Evolutionary conservation across 2,329 filamentous ascomycete genomes (phyloP).

Genomic region (Canariomyces notabilis): DNA sequence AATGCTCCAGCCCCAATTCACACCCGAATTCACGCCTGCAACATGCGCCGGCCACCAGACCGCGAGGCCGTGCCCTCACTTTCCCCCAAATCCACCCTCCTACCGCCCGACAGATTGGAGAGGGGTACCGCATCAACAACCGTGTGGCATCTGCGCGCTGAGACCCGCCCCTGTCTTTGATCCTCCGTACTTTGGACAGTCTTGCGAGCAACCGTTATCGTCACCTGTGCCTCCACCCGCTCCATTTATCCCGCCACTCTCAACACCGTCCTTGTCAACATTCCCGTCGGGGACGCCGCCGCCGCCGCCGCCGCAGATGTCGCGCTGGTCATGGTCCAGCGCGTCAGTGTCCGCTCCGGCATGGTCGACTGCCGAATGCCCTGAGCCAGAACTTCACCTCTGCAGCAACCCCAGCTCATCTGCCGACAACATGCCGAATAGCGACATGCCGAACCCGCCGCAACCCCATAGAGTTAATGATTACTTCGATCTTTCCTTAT

Average conservation of each 20-base stretch:
- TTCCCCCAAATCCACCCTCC: neutral
- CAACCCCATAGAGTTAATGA: too few relatives aligned
- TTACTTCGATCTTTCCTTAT: too few relatives aligned
- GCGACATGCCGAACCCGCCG: too few relatives aligned
- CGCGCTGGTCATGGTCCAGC: neutral
- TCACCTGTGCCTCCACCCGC: neutral
- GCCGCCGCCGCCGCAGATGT: too few relatives aligned
- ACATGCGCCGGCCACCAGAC: conserved; percentile 3
- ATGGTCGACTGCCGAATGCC: too few relatives aligned
- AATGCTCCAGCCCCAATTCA: neutral
- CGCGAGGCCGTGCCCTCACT: conserved; percentile 3
- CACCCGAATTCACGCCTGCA: neutral
- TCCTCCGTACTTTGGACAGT: neutral
- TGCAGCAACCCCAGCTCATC: too few relatives aligned
- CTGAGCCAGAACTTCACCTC: too few relatives aligned
- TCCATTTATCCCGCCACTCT: neutral
- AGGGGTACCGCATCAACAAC: neutral
- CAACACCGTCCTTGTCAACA: neutral
- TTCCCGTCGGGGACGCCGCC: neutral
- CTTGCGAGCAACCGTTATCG: neutral
- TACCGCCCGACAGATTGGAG: neutral
- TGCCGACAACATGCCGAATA: too few relatives aligned
- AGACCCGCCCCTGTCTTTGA: neutral
- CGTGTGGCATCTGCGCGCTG: neutral
- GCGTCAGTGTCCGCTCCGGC: too few relatives aligned